These are phyloP conservation scores for Areca catechu DNA, from an alignment of 176 grass and related monocot genomes.

Conservation along the genomic window DNA sequence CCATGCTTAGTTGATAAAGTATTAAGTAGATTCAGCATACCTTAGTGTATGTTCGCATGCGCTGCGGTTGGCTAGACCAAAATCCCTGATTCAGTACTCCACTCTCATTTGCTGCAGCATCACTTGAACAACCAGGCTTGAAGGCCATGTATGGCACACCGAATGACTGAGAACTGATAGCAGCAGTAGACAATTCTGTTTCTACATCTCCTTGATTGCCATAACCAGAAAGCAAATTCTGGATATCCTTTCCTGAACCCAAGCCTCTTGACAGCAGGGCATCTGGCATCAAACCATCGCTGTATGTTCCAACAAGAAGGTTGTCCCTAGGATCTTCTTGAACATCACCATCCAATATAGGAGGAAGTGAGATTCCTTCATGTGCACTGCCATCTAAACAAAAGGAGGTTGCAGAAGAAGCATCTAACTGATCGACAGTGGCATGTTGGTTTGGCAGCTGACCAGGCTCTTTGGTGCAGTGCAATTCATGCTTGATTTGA, in stretches of 20 bases:
- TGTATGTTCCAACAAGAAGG: slow-evolving; percentile 54
- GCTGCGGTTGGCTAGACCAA: slow-evolving; percentile 74
- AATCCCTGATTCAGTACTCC: slow-evolving; percentile 60
- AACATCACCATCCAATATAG: slow-evolving; percentile 56
- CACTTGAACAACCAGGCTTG: slow-evolving; percentile 85
- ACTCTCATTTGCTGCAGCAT: slow-evolving; percentile 55
- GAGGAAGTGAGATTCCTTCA: slow-evolving; percentile 68
- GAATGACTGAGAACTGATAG: slow-evolving; percentile 92
- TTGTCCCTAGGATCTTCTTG: slow-evolving; percentile 78
- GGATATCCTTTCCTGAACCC: slow-evolving; percentile 62
- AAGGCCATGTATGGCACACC: slow-evolving; percentile 75
- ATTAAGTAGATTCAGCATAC: slow-evolving; percentile 21
- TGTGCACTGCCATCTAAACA: slow-evolving; percentile 79
- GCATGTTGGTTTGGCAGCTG: slow-evolving; percentile 45
- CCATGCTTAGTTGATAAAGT: too few species aligned
- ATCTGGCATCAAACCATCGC: slow-evolving; percentile 69
- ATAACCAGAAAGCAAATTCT: slow-evolving; percentile 58
- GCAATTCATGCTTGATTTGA: slow-evolving; percentile 53
- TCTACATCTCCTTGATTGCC: slow-evolving; percentile 68
- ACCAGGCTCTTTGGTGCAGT: slow-evolving; percentile 29
- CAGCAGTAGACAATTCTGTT: slow-evolving; percentile 87
- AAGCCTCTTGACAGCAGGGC: slow-evolving; percentile 73
- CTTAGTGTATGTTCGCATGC: slow-evolving; percentile 97
- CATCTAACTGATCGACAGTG: slow-evolving; percentile 76
- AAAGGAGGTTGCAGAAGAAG: slow-evolving; percentile 89